phyloP scores from a whole-genome alignment of 495 filamentous ascomycete genomes.

The Penicillium turbatum region DNA sequence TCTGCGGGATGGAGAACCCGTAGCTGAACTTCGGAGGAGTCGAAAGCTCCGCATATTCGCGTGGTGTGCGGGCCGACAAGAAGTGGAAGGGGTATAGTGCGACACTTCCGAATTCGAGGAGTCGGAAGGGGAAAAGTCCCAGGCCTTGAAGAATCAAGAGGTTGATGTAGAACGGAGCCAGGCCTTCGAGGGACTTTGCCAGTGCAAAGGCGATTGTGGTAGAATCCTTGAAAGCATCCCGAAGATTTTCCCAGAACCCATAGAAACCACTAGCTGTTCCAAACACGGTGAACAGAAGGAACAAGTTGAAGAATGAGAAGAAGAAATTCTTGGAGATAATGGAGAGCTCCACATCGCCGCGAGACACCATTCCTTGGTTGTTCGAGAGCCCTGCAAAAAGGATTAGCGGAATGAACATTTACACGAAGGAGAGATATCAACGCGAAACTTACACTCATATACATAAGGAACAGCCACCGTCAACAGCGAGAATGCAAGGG shows the following conservation, averaged over 20 bases:
- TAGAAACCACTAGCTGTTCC: slow-evolving; percentile 72
- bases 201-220: slow-evolving; percentile 71
- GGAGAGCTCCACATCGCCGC: slow-evolving; percentile 91
- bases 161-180: slow-evolving; percentile 86
- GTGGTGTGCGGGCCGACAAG: slow-evolving; percentile 77
- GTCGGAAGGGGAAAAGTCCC: slow-evolving; percentile 86
- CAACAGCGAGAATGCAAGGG: slow-evolving; percentile 74
- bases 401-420: slow-evolving; percentile 6
- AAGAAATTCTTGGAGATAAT: slow-evolving; percentile 98
- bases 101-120: slow-evolving; percentile 86
- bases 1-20: slow-evolving; percentile 90
- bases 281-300: slow-evolving; percentile 88
- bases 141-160: slow-evolving; percentile 91
- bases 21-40: slow-evolving; percentile 89
- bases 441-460: slow-evolving; percentile 67
- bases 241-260: slow-evolving; percentile 64
- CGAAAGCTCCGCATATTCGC: slow-evolving; percentile 81
- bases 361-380: slow-evolving; percentile 89
- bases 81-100: slow-evolving; percentile 76
- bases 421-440: not conserved
- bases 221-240: slow-evolving; percentile 70
- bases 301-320: slow-evolving; percentile 99
- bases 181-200: slow-evolving; percentile 65
- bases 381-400: slow-evolving; percentile 61
- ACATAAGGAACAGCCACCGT: slow-evolving; percentile 88